Evolutionary conservation across 768 basidiomycete genomes (phyloP), one percentile per base, ranked within the genome.

Genomic region (Calocybe cyanea): DNA sequence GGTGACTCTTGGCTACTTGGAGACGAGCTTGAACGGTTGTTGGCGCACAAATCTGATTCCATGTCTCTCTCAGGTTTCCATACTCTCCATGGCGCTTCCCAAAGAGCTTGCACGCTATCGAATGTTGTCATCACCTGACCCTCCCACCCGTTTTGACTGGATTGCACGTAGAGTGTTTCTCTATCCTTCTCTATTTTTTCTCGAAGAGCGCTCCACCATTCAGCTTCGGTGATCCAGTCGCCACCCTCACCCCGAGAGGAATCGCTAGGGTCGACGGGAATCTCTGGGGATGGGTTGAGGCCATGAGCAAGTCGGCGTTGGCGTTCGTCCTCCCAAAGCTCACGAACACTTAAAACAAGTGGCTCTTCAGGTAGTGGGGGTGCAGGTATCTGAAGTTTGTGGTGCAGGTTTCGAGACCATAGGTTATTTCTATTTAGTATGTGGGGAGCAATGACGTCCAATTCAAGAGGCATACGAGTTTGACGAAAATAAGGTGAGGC

Each of bases 281-380:
- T 70, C 34, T 77, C 77, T 10, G 87, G 87, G 14, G 87, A 78
- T 4, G 92, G 82, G 48, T 77, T 59, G 25, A 93, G 71, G 1
- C 92, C 92, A 25, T 74, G 77, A 3, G 71, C 72, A 19, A 64
- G 62, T 15, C 94, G 75, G 7, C 92, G 79, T 9, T 73, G 72
- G n/a, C 87, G 80, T 66, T 99, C 95, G 56, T 97, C 93, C 41
- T 94, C 90, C 95, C 95, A 99, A 2, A 98, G 72, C 65, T 97
- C 95, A 51, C 89, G 83, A 37, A 98, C 87, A 57, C 91, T 85
- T 33, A 83, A 71, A 5, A 99, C 87, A 20, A 95, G 75, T 35
- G 88, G 90, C 54, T 89, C 88, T 9, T 73, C 52, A 44, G 81
- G 61, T 13, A 75, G 54, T 33, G 68, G 57, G 15, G 77, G 66